Percentiles rank a stretch among this genome's conserved stretches.
phyloP scores from a whole-genome alignment of 2,329 filamentous ascomycete species.

The Trichoderma sp. region DNA sequence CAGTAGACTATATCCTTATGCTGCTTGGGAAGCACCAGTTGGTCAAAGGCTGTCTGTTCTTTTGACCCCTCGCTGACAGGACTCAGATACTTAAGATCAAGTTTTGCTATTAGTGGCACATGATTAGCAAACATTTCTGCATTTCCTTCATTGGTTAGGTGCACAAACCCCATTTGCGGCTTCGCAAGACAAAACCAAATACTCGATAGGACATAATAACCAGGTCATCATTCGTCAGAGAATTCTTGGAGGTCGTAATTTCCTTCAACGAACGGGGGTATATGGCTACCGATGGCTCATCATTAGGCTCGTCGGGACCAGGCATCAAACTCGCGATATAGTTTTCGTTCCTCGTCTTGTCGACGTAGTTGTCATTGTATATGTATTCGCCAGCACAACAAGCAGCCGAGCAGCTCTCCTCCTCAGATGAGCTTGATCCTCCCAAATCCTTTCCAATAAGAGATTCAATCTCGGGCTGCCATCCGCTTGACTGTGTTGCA shows the following conservation, averaged over 20 bases:
- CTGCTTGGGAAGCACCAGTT: slow-evolving; percentile 26
- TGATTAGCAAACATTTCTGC: background rate
- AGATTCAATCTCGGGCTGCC: background rate
- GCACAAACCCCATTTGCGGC: slow-evolving; percentile 34
- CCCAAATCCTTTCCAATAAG: background rate
- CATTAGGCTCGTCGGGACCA: background rate
- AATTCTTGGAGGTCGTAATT: background rate
- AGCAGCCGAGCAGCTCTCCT: background rate
- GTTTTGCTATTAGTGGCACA: background rate
- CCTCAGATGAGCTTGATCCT: background rate
- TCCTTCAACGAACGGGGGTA: slow-evolving; percentile 6
- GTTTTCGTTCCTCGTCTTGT: slow-evolving; percentile 8
- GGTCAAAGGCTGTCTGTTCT: slow-evolving; percentile 28
- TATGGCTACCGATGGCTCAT: background rate
- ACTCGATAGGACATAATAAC: slow-evolving; percentile 36
- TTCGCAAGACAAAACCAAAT: slow-evolving; percentile 35
- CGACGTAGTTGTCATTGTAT: slow-evolving; percentile 12
- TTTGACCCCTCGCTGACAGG: background rate
- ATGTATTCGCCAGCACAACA: background rate
- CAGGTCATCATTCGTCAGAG: slow-evolving; percentile 27
- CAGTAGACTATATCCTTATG: slow-evolving; percentile 14
- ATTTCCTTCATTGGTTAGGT: background rate
- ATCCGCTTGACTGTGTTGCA: background rate
- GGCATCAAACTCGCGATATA: slow-evolving; percentile 6
- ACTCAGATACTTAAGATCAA: background rate